Evolutionary conservation across 2,329 filamentous ascomycete species (phyloP).

Genomic region (Colletotrichum sp.): DNA sequence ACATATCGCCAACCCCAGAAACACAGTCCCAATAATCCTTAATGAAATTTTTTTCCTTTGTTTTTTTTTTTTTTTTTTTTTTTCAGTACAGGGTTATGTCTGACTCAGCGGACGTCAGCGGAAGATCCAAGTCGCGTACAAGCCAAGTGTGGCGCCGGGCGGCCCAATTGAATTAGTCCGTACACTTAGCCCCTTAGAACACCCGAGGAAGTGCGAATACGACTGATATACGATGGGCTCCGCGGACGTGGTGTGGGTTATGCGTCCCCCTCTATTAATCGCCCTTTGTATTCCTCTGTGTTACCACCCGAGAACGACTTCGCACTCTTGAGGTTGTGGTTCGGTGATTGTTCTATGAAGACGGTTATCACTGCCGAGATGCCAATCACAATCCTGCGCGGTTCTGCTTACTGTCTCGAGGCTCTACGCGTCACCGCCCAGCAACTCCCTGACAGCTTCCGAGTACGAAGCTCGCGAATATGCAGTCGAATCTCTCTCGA

Average conservation of each 20-base stretch:
- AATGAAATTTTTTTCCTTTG: background rate
- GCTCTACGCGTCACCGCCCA: background rate
- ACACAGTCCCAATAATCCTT: no score
- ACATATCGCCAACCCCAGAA: no score
- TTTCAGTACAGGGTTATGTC: background rate
- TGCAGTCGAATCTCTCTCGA: constrained; percentile 17
- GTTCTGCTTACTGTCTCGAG: background rate
- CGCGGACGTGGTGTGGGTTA: constrained; percentile 5
- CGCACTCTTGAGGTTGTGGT: background rate
- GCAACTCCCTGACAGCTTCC: background rate
- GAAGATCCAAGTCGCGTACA: background rate
- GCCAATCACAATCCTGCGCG: background rate
- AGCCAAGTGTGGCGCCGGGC: background rate
- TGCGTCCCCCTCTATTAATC: constrained; percentile 6
- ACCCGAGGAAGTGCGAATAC: constrained; percentile 14
- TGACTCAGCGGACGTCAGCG: constrained; percentile 9
- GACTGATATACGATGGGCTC: constrained; percentile 4
- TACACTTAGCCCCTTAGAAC: background rate
- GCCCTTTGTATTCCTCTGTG: background rate
- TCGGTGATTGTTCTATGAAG: background rate
- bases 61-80: background rate
- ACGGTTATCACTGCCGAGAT: background rate
- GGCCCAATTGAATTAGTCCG: constrained; percentile 5
- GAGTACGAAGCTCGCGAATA: constrained; percentile 16
- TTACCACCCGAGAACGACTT: background rate